Conservation (phyloP, 768 basidiomycete species). For the Lentinula aciculospora region DNA sequence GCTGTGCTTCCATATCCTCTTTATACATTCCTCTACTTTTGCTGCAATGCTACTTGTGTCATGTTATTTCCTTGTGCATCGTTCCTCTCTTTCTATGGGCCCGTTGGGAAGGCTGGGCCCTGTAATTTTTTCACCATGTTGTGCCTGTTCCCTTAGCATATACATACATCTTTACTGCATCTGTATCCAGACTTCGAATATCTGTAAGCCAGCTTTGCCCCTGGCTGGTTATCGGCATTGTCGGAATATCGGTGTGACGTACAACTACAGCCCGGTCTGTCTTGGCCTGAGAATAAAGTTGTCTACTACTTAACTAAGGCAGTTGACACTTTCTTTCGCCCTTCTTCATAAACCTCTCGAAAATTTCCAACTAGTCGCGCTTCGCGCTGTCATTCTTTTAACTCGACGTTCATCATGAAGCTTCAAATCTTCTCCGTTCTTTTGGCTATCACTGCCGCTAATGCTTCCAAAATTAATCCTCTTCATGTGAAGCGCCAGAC, state of each 20-base stretch:
- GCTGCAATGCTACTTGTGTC: background rate
- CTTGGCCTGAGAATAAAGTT: background rate
- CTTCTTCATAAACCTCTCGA: background rate
- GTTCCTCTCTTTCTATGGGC: slow-evolving; percentile 8
- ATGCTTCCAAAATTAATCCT: slow-evolving; percentile 28
- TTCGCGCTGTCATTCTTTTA: slow-evolving; percentile 15
- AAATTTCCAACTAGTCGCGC: slow-evolving; percentile 10
- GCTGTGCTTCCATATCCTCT: background rate
- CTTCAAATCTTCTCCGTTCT: slow-evolving; percentile 37
- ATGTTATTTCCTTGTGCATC: slow-evolving; percentile 11
- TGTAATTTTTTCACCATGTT: slow-evolving; percentile 10
- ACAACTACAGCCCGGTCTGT: too few species aligned
- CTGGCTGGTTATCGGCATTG: background rate
- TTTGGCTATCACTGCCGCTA: slow-evolving; percentile 32
- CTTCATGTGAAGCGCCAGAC: slow-evolving; percentile 37
- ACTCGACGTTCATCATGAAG: slow-evolving; percentile 32
- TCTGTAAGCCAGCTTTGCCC: background rate
- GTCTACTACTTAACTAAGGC: background rate
- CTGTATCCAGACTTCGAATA: slow-evolving; percentile 19
- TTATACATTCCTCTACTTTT: background rate
- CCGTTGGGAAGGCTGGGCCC: slow-evolving; percentile 20
- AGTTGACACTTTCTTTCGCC: background rate
- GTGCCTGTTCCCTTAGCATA: slow-evolving; percentile 11
- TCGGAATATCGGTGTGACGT: background rate
- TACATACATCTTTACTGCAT: slow-evolving; percentile 28